A percentile compares a stretch with the other conserved stretches of the same genome.
Evolutionary conservation across 1,284 basidiomycete species (phyloP).

Genomic region (Leccinum subatratum): DNA sequence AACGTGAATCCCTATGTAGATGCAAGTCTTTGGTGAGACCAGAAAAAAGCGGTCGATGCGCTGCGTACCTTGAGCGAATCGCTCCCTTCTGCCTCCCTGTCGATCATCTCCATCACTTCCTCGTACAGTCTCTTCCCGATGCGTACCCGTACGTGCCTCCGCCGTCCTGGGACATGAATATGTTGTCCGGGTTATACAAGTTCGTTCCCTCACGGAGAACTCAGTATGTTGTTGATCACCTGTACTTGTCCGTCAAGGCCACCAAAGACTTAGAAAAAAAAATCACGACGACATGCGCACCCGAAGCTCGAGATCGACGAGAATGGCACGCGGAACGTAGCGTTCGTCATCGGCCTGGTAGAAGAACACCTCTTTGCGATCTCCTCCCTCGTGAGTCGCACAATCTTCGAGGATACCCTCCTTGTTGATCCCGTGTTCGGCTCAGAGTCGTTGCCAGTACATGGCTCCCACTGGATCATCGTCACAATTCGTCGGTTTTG

Average conservation of each 20-base stretch:
- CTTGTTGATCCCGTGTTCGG: constrained; percentile 92
- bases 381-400: constrained; percentile 89
- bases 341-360: constrained; percentile 99
- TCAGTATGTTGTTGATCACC: constrained; percentile 95
- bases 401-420: constrained; percentile 92
- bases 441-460: constrained; percentile 94
- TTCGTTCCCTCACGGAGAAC: constrained; percentile 80
- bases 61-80: constrained; percentile 88
- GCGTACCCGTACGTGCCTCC: constrained; percentile 79
- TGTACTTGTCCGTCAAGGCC: constrained; percentile 31
- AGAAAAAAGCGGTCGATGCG: background rate
- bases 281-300: constrained; percentile 45
- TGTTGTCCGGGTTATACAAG: constrained; percentile 98
- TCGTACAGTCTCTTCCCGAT: constrained; percentile 88
- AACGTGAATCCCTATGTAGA: constrained; percentile 88
- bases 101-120: constrained; percentile 99
- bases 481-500: background rate
- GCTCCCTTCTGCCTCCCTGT: constrained; percentile 96
- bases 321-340: constrained; percentile 94
- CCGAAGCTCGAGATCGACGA: constrained; percentile 96
- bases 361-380: constrained; percentile 99
- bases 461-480: constrained; percentile 65
- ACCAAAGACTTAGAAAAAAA: background rate
- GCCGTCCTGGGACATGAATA: constrained; percentile 91
- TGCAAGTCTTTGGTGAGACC: background rate